Percentiles rank a stretch among this genome's conserved stretches.
Conservation (phyloP, 1,284 basidiomycete species). For the Microbotryum scabiosae region DNA sequence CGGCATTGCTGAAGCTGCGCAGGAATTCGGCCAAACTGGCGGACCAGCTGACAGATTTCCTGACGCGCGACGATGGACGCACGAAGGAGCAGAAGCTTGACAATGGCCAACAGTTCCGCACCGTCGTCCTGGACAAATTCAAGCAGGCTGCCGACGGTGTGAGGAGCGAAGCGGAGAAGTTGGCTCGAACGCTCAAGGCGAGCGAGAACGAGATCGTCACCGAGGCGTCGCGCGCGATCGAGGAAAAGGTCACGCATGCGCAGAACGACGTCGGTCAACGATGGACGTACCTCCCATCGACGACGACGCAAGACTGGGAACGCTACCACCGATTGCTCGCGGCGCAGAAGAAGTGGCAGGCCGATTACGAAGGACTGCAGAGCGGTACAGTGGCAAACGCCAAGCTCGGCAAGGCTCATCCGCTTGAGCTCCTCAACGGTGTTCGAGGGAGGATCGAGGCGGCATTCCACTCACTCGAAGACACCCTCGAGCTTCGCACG, state of each 20-base stretch:
- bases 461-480: conserved; percentile 18
- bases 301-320: conserved; percentile 9
- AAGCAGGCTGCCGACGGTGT: too few species aligned
- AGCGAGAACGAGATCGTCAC: too few species aligned
- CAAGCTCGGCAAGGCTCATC: conserved; percentile 1
- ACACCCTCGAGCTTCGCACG: conserved; percentile 10
- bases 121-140: too few species aligned
- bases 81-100: too few species aligned
- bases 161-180: too few species aligned
- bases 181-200: too few species aligned
- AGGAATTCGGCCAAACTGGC: too few species aligned
- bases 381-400: conserved; percentile 6
- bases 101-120: too few species aligned
- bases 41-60: too few species aligned
- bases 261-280: conserved; percentile 31
- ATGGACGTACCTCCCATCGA: conserved; percentile 30
- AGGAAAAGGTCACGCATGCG: conserved; percentile 17
- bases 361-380: conserved; percentile 16
- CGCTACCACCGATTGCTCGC: conserved; percentile 31
- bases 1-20: neutral
- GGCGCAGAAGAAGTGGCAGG: conserved; percentile 28
- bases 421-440: conserved; percentile 16
- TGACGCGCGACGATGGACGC: too few species aligned
- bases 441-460: conserved; percentile 4
- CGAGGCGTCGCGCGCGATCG: neutral